Evolutionary conservation across 345 rosid genomes (phyloP).

Genomic region (Hibiscus syriacus): DNA sequence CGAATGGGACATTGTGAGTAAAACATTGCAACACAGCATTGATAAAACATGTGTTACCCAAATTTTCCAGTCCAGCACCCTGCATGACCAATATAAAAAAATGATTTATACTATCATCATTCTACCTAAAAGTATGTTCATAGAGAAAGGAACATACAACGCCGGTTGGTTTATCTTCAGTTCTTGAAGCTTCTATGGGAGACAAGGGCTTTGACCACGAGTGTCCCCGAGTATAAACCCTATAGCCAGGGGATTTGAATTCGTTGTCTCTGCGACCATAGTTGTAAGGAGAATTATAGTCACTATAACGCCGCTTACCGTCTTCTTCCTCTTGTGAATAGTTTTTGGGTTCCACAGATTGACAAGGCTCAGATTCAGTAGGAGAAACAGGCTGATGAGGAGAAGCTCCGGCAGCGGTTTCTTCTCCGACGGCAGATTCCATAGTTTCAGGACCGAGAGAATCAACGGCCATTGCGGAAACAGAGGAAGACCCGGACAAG

Average conservation of each 20-base stretch:
- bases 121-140: neutral
- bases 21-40: constrained; percentile 83
- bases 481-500: neutral
- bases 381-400: neutral
- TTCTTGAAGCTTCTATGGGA: neutral
- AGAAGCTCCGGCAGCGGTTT: neutral
- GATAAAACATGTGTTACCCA: constrained; percentile 78
- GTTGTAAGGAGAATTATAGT: too few species aligned
- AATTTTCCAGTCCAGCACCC: constrained; percentile 79
- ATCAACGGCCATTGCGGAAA: neutral
- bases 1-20: constrained; percentile 71
- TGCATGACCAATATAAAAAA: constrained; percentile 14
- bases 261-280: neutral
- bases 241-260: neutral
- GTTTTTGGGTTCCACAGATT: neutral
- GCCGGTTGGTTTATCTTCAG: neutral
- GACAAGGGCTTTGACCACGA: neutral
- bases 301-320: too few species aligned
- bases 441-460: neutral
- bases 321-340: neutral
- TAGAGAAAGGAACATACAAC: neutral
- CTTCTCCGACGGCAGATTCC: neutral
- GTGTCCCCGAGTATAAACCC: neutral
- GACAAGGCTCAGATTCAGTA: neutral
- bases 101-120: neutral